Evolutionary conservation across 768 basidiomycete genomes (phyloP).

Genomic region (Amanita phalloides): DNA sequence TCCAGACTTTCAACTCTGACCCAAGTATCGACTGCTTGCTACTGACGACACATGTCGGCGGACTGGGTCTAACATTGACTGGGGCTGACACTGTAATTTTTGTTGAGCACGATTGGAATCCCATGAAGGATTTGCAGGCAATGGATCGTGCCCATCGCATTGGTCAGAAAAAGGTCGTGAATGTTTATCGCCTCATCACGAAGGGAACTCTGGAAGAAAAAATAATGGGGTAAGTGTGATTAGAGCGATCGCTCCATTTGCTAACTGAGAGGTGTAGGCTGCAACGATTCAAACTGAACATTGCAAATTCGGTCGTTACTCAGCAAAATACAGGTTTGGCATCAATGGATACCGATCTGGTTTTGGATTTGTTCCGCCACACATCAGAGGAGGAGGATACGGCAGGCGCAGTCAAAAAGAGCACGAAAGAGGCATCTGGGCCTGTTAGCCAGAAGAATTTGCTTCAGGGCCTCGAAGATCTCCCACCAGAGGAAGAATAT

Average conservation of each 20-base stretch:
- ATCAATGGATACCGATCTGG: slow-evolving; percentile 96
- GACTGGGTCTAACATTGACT: slow-evolving; percentile 89
- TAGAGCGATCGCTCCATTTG: slow-evolving; percentile 2
- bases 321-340: slow-evolving; percentile 92
- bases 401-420: slow-evolving; percentile 41
- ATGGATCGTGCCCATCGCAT: slow-evolving; percentile 99
- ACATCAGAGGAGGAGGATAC: slow-evolving; percentile 72
- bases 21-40: slow-evolving; percentile 95
- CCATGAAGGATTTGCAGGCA: slow-evolving; percentile 98
- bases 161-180: slow-evolving; percentile 98
- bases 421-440: slow-evolving; percentile 41
- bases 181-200: slow-evolving; percentile 95
- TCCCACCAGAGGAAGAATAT: slow-evolving; percentile 91
- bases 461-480: slow-evolving; percentile 81
- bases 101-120: slow-evolving; percentile 99
- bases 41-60: slow-evolving; percentile 94
- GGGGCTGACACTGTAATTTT: slow-evolving; percentile 99
- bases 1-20: slow-evolving; percentile 96
- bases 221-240: slow-evolving; percentile 84
- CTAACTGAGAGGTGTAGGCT: slow-evolving; percentile 36
- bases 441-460: slow-evolving; percentile 72
- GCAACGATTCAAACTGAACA: slow-evolving; percentile 98
- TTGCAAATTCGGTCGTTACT: slow-evolving; percentile 92
- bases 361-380: slow-evolving; percentile 84
- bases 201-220: slow-evolving; percentile 97